Base-by-base conservation (phyloP, 148 eudicot genomes). In the Diospyros kaki region DNA sequence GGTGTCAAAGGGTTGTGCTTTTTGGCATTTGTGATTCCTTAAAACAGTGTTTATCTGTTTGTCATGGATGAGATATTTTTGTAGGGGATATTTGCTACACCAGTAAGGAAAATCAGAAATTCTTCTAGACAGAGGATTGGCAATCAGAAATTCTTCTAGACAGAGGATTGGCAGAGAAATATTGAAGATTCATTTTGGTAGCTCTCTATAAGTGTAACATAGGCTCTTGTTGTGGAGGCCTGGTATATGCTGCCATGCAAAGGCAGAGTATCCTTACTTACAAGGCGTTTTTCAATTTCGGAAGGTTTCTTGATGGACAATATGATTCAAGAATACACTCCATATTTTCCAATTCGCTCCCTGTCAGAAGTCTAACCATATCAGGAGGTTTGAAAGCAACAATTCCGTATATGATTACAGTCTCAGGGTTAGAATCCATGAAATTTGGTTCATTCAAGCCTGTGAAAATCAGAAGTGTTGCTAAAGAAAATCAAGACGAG, bases 401-500 rank as follows among this genome's bases (percentile, higher is more conserved):
- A 68, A 28, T 17, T 66, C 66, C 63, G 1, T 50, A 51, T 13
- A 51, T 50, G 39, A 60, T 59, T 61, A 72, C 61, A 66, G 5
- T 39, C 70, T 46, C 75, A 40, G 73, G 69, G 41, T 74, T 78
- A 62, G 67, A 64, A 14, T 66, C 58, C 13, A 9, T 68, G 71
- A 83, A 73, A 69, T 28, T 13, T 52, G 53, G 79, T 4, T 39
- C 43, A 52, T 66, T 64, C 64, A 50, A 64, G 68, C 39, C 76
- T 40, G 58, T 71, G 13, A 74, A 74, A 50, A 52, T 83, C 42
- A 78, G 68, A 75, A 65, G 85, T 74, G 75, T 73, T 39, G 70
- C 61, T 15, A 74, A 81, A 74, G 88, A 73, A 46, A 75, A 62
- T 73, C 72, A 50, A 13, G 88, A 79, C 69, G 75, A 75, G 71